Conservation (phyloP, 2,329 filamentous ascomycete species). For the Penicillium sp. region DNA sequence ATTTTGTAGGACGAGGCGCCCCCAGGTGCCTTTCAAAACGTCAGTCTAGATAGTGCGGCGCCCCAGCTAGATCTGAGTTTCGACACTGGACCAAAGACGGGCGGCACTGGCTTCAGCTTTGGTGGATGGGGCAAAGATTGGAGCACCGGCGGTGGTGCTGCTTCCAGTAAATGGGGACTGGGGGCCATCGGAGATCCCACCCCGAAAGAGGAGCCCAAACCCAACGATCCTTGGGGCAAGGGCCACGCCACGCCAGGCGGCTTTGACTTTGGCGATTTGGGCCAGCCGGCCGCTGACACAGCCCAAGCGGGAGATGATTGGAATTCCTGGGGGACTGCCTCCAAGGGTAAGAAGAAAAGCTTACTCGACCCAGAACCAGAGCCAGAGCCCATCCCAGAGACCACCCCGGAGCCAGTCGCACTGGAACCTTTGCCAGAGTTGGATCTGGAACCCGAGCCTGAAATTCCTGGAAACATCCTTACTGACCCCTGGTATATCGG, state of each 20-base stretch:
- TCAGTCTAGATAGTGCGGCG: constrained; percentile 58
- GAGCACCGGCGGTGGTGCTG: constrained; percentile 31
- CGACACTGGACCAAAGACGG: constrained; percentile 41
- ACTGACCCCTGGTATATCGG: constrained; percentile 29
- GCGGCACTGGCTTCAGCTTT: constrained; percentile 41
- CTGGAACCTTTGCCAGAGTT: constrained; percentile 13
- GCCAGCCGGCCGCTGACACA: constrained; percentile 33
- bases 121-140: constrained; percentile 58
- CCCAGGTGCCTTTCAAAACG: constrained; percentile 58
- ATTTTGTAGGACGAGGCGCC: constrained; percentile 30
- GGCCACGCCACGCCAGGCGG: constrained; percentile 29
- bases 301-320: constrained; percentile 17
- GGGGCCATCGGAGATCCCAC: constrained; percentile 31
- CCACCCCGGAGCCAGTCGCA: constrained; percentile 1
- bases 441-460: constrained; percentile 24
- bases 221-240: constrained; percentile 39
- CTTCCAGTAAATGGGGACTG: constrained; percentile 39
- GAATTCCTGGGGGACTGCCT: constrained; percentile 17
- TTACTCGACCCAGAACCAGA: constrained; percentile 23
- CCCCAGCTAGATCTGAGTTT: constrained; percentile 54
- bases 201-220: constrained; percentile 26
- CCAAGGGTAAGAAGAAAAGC: constrained; percentile 30
- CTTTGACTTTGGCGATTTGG: constrained; percentile 42
- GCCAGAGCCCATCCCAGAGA: constrained; percentile 17
- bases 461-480: constrained; percentile 13